Evolutionary conservation across 2,329 filamentous ascomycete genomes (phyloP).

Genomic region (Leptographium wingfieldii): DNA sequence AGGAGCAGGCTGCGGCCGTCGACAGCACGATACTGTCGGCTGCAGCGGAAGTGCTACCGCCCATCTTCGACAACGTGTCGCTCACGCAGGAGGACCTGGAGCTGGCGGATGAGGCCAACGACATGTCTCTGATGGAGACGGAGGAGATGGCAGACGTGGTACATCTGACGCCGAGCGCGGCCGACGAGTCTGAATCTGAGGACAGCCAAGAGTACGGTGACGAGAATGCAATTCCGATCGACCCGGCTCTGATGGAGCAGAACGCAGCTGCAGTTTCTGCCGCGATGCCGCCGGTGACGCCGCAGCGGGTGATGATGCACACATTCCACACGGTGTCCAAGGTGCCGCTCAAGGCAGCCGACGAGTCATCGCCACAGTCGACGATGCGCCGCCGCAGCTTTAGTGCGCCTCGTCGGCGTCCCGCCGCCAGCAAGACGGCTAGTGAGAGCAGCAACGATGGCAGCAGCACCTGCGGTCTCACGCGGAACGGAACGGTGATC

Average conservation of each 20-base stretch:
- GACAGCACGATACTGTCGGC: background rate
- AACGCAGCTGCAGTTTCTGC: slow-evolving; percentile 10
- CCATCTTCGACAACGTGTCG: slow-evolving; percentile 32
- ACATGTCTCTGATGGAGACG: slow-evolving; percentile 43
- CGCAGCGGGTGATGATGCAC: slow-evolving; percentile 36
- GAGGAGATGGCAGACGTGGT: slow-evolving; percentile 24
- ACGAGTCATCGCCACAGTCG: slow-evolving; percentile 38
- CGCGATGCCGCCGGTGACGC: slow-evolving; percentile 38
- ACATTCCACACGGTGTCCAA: slow-evolving; percentile 65
- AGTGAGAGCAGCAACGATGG: background rate
- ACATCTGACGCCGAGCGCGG: slow-evolving; percentile 14
- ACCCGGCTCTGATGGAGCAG: slow-evolving; percentile 29
- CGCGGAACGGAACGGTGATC: slow-evolving; percentile 38
- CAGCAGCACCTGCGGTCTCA: slow-evolving; percentile 18
- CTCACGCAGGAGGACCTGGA: slow-evolving; percentile 44
- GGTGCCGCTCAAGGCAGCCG: slow-evolving; percentile 59
- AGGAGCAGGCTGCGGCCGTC: background rate
- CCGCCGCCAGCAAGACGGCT: background rate
- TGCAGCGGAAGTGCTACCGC: slow-evolving; percentile 16
- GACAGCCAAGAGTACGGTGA: slow-evolving; percentile 55
- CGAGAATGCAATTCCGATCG: slow-evolving; percentile 48
- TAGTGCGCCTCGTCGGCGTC: slow-evolving; percentile 30
- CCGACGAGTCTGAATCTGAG: slow-evolving; percentile 42
- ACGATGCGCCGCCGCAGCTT: slow-evolving; percentile 34
- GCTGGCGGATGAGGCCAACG: slow-evolving; percentile 44